phyloP scores from a whole-genome alignment of 805 yeast species.

The Candida boleticola region DNA sequence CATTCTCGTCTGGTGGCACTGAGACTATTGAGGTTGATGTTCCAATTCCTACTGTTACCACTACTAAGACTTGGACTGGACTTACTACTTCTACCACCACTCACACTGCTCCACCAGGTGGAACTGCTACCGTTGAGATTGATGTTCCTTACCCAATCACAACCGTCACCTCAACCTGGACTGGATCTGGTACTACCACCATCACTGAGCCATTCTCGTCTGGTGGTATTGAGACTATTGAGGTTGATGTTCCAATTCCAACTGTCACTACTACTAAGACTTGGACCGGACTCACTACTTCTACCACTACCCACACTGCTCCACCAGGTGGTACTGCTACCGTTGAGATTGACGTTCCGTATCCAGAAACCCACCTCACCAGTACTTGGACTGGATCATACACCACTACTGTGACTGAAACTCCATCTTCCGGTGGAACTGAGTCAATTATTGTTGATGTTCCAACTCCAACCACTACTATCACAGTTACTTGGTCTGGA shows the following conservation, averaged over 20 bases:
- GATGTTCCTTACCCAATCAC: constrained; percentile 5
- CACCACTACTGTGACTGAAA: too few species aligned
- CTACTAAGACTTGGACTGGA: constrained; percentile 9
- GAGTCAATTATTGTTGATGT: constrained; percentile 1
- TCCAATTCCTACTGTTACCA: constrained; percentile 4
- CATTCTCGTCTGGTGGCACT: not conserved
- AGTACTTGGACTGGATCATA: constrained; percentile 11
- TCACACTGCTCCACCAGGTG: constrained; percentile 9
- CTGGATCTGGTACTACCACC: constrained; percentile 10
- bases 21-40: not conserved
- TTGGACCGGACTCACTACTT: constrained; percentile 8
- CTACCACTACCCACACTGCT: constrained; percentile 18
- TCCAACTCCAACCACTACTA: constrained; percentile 1
- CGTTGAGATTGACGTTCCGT: constrained; percentile 8
- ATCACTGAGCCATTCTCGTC: constrained; percentile 7
- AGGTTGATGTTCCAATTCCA: constrained; percentile 8
- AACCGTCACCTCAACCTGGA: constrained; percentile 10
- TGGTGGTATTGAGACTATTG: constrained; percentile 9
- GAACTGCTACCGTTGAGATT: constrained; percentile 9
- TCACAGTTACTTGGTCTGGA: constrained; percentile 6
- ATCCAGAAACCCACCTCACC: constrained; percentile 2
- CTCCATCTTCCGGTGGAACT: constrained; percentile 1
- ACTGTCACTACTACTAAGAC: constrained; percentile 12
- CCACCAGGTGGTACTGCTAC: constrained; percentile 15
- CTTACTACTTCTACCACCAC: constrained; percentile 5